Evolutionary conservation across 306 rosid species (phyloP), one percentile per base, ranked within the genome.

Genomic region (Inga laurina): DNA sequence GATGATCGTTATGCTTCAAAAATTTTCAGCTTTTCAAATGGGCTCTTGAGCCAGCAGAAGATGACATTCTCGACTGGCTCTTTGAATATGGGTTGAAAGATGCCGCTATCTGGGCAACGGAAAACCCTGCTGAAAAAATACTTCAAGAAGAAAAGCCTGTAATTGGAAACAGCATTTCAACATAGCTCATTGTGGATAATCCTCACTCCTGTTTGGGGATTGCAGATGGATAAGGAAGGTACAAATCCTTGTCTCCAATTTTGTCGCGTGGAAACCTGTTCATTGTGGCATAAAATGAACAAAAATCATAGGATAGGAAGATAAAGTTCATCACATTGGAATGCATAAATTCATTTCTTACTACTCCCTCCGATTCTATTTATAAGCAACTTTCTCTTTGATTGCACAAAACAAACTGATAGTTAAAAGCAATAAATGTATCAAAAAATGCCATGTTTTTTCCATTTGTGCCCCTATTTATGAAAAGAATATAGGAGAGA

Each of bases 11-110:
- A 37, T 72, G 78, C 80, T 43, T 72, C 56, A 70, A 79, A 84
- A 48, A 22, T 18, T 87, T 82, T 61, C 90, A 87, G 90, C 81
- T 87, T 85, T 85, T 87, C 71, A 85, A 85, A 37, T 87, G 90
- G 90, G 90, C 90, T 57, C 81, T 93, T 37, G 93, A 91, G 85
- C 95, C 95, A 57, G 95, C 92, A 13, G 93, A 88, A 78, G 92
- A 91, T 78, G 37, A 75, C 77, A 67, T 90, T 82, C 90, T 91
- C 27, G 93, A 91, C 77, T 74, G 37, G 54, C 91, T 91, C 37
- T 91, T 91, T 70, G 90, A 84, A 80, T 81, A 90, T 22, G 95
- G 95, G 24, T 85, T 85, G 83, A 69, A 79, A 83, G 95, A 91
- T 76, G 95, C 93, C 19, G 86, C 83, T 22, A 86, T 87, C 18